A percentile compares a stretch with the other conserved stretches of the same genome.
Evolutionary conservation across 331 rosid species (phyloP).

Genomic region (Acacia pycnantha): DNA sequence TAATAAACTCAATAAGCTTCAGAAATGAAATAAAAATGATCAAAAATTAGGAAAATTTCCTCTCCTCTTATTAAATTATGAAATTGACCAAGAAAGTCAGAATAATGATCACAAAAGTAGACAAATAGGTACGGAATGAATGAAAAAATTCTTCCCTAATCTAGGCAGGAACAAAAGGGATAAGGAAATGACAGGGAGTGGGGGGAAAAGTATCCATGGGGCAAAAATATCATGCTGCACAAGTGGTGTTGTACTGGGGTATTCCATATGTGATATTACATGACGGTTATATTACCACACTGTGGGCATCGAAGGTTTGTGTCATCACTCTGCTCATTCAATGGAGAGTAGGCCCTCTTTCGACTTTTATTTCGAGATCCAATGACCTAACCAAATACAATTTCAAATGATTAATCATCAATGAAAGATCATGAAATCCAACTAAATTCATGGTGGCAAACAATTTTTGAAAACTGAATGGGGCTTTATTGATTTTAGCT

Average conservation of each 20-base stretch:
- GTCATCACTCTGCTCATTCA: conserved; percentile 41
- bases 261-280: conserved; percentile 15
- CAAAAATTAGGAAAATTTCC: neutral
- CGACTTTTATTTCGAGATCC: conserved; percentile 48
- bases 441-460: neutral
- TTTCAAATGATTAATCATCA: conserved; percentile 13
- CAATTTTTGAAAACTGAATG: neutral
- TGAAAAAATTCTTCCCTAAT: conserved; percentile 3
- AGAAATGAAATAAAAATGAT: neutral
- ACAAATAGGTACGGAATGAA: neutral
- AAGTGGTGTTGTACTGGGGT: neutral
- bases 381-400: conserved; percentile 47
- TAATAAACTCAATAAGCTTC: conserved; percentile 23
- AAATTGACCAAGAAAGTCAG: conserved; percentile 5
- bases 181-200: neutral
- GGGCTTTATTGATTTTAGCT: neutral
- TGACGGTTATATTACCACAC: conserved; percentile 61
- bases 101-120: neutral
- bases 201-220: neutral
- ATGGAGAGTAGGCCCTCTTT: conserved; percentile 50
- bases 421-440: conserved; percentile 10
- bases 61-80: neutral
- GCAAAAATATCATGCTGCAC: neutral
- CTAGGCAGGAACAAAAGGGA: conserved; percentile 7
- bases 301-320: conserved; percentile 66